Evolutionary conservation across 2,329 filamentous ascomycete genomes (phyloP).

Genomic region (Alternaria brassicae): DNA sequence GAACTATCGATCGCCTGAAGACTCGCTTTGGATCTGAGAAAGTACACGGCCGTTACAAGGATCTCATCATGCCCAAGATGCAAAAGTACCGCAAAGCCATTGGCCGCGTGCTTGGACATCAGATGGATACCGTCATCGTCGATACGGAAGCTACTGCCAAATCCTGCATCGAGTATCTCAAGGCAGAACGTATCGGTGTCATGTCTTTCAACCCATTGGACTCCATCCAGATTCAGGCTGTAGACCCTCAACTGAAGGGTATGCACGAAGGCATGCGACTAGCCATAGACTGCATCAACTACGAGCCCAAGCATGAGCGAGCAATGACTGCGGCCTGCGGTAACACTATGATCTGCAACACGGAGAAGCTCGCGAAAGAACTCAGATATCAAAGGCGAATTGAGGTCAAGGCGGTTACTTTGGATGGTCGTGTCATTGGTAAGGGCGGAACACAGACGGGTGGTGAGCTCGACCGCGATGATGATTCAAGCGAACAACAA

Average conservation of each 20-base stretch:
- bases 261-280: constrained; percentile 82
- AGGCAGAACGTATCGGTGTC: constrained; percentile 83
- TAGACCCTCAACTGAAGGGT: constrained; percentile 89
- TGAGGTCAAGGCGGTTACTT: constrained; percentile 90
- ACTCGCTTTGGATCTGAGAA: constrained; percentile 78
- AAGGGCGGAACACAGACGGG: constrained; percentile 97
- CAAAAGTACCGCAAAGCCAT: constrained; percentile 96
- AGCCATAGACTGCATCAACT: constrained; percentile 95
- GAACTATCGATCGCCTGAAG: constrained; percentile 85
- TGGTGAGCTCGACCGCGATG: constrained; percentile 73
- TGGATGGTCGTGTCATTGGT: constrained; percentile 96
- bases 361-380: constrained; percentile 82
- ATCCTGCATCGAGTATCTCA: constrained; percentile 93
- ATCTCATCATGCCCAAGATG: constrained; percentile 94
- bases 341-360: constrained; percentile 93
- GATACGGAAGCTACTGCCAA: constrained; percentile 94
- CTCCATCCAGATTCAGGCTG: constrained; percentile 92
- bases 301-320: constrained; percentile 84
- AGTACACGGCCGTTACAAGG: constrained; percentile 87
- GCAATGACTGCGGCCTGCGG: constrained; percentile 96
- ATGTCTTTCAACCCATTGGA: constrained; percentile 96
- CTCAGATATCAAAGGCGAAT: constrained; percentile 86
- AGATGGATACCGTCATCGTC: constrained; percentile 94
- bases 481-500: constrained; percentile 74
- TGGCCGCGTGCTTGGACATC: constrained; percentile 86